Conservation (phyloP, 2,329 filamentous ascomycete genomes). For the Exophiala viscosa region DNA sequence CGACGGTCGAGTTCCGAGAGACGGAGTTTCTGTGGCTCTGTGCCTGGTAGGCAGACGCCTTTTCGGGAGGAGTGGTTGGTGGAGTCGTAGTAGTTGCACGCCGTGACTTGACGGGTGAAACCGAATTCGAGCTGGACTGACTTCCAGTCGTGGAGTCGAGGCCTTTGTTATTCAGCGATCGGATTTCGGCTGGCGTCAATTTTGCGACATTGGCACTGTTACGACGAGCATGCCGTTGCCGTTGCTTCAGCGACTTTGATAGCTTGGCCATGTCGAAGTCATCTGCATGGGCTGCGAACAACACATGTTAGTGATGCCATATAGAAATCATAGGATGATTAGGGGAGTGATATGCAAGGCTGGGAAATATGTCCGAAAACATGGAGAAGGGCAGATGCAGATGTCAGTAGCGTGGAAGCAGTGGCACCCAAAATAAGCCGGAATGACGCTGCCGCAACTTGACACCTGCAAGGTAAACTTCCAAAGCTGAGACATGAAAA, state of each 20-base stretch:
- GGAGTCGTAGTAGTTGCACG: conserved; percentile 21
- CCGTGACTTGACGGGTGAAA: conserved; percentile 13
- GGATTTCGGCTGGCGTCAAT: conserved; percentile 28
- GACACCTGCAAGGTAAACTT: conserved; percentile 18
- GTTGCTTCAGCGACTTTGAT: conserved; percentile 27
- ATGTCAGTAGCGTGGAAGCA: neutral
- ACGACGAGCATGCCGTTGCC: conserved; percentile 21
- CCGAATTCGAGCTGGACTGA: conserved; percentile 19
- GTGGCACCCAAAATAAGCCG: neutral
- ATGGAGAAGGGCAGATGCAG: too few relatives aligned
- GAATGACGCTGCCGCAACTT: neutral
- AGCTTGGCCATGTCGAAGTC: conserved; percentile 29
- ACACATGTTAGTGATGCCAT: conserved; percentile 13
- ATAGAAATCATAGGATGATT: conserved; percentile 10
- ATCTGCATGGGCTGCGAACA: conserved; percentile 14
- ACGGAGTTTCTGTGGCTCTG: conserved; percentile 9
- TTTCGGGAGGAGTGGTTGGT: conserved; percentile 20
- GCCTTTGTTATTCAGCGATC: conserved; percentile 26
- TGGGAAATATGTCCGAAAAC: neutral
- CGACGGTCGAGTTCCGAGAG: conserved; percentile 13
- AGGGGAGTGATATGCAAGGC: neutral
- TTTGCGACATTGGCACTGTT: conserved; percentile 24
- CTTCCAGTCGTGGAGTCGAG: conserved; percentile 21
- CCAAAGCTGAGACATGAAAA: conserved; percentile 14
- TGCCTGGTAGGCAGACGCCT: conserved; percentile 2